Conservation (phyloP, 176 grass and related monocot species). For the Pontederia crassipes region DNA sequence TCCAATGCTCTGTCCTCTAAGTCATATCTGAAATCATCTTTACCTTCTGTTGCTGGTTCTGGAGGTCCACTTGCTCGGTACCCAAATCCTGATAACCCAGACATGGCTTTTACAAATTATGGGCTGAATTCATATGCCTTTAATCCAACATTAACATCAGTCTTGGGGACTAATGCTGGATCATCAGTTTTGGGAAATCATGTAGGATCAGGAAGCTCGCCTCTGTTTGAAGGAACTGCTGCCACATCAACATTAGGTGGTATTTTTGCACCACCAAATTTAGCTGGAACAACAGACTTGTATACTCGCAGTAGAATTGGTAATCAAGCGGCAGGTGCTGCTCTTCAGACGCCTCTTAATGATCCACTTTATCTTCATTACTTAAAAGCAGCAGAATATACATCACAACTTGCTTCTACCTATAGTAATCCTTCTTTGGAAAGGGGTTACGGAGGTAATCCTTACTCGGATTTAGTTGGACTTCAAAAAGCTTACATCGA, state of each 20-base stretch:
- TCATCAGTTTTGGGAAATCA: slow-evolving; percentile 46
- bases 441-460: slow-evolving; percentile 39
- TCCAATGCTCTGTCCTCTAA: slow-evolving; percentile 24
- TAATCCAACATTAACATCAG: slow-evolving; percentile 35
- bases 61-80: slow-evolving; percentile 62
- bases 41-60: slow-evolving; percentile 44
- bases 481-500: slow-evolving; percentile 76
- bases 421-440: slow-evolving; percentile 37
- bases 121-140: slow-evolving; percentile 42
- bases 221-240: slow-evolving; percentile 44
- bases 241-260: slow-evolving; percentile 36
- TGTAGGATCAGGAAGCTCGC: slow-evolving; percentile 34
- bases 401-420: slow-evolving; percentile 38
- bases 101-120: slow-evolving; percentile 53
- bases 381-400: slow-evolving; percentile 57
- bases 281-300: slow-evolving; percentile 42
- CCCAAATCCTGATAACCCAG: slow-evolving; percentile 49
- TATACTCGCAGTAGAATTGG: slow-evolving; percentile 37
- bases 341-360: slow-evolving; percentile 38
- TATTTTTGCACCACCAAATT: slow-evolving; percentile 44
- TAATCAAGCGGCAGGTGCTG: slow-evolving; percentile 35
- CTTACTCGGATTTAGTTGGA: slow-evolving; percentile 46
- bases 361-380: slow-evolving; percentile 70
- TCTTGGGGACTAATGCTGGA: slow-evolving; percentile 42
- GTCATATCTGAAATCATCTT: slow-evolving; percentile 58